A percentile compares a stretch with the other conserved stretches of the same genome.
phyloP scores from a whole-genome alignment of 495 filamentous ascomycete genomes.

The Aspergillus biplanus region DNA sequence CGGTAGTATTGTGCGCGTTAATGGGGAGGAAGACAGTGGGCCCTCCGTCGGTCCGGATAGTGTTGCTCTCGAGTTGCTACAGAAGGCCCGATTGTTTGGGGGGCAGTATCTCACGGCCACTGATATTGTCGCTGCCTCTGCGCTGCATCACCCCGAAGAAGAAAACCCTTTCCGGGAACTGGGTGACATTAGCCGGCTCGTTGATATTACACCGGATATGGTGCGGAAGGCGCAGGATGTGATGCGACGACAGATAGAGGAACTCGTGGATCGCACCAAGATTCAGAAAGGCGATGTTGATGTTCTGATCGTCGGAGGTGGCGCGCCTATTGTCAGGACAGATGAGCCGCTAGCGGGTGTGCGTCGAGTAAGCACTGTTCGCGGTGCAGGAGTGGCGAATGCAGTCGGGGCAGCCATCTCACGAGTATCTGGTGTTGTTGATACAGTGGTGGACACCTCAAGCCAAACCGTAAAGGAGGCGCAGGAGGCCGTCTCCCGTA shows the following conservation, averaged over 20 bases:
- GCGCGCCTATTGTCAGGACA: slow-evolving; percentile 26
- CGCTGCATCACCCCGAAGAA: slow-evolving; percentile 25
- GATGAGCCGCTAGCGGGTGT: slow-evolving; percentile 26
- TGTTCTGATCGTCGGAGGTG: slow-evolving; percentile 36
- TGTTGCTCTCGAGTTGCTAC: slow-evolving; percentile 55
- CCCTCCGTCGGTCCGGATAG: slow-evolving; percentile 58
- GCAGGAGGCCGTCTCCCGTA: slow-evolving; percentile 35
- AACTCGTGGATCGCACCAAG: slow-evolving; percentile 29
- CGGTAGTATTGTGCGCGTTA: slow-evolving; percentile 47
- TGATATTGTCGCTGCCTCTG: slow-evolving; percentile 48
- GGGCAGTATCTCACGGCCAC: slow-evolving; percentile 54
- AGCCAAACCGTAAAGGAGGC: slow-evolving; percentile 39
- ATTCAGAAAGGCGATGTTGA: slow-evolving; percentile 39
- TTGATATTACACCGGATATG: slow-evolving; percentile 19
- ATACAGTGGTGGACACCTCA: slow-evolving; percentile 46
- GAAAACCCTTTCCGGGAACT: slow-evolving; percentile 21
- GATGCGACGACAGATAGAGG: slow-evolving; percentile 27
- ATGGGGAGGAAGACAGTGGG: slow-evolving; percentile 31
- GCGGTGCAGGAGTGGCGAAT: slow-evolving; percentile 52
- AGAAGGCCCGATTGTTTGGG: slow-evolving; percentile 54
- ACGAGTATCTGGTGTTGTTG: slow-evolving; percentile 32
- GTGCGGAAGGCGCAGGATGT: slow-evolving; percentile 14
- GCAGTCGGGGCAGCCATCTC: slow-evolving; percentile 61
- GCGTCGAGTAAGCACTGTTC: slow-evolving; percentile 22
- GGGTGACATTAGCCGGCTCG: slow-evolving; percentile 16